A percentile compares a stretch with the other conserved stretches of the same genome.
Evolutionary conservation across 2,329 filamentous ascomycete species (phyloP).

Genomic region (Aspergillus caelatus): DNA sequence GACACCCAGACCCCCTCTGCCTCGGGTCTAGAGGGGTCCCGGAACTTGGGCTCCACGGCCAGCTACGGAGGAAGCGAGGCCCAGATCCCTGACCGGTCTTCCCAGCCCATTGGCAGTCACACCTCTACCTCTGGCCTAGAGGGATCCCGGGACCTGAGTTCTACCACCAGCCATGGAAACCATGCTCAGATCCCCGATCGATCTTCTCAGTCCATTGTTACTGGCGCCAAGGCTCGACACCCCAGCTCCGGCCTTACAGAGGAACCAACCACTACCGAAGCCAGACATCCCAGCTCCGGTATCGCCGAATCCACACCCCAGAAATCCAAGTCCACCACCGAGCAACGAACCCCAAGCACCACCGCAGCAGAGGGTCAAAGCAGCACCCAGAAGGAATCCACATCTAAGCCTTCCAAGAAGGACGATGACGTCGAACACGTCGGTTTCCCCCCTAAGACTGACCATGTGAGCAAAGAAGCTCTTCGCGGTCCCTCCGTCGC

Average conservation of each 20-base stretch:
- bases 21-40: neutral
- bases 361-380: neutral
- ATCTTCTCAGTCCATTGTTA: neutral
- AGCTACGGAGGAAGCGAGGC: neutral
- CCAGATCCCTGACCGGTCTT: neutral
- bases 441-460: slow-evolving; percentile 5
- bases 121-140: neutral
- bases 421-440: neutral
- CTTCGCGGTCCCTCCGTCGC: slow-evolving; percentile 32
- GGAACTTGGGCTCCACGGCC: neutral
- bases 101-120: neutral
- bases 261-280: neutral
- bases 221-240: neutral
- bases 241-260: neutral
- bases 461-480: slow-evolving; percentile 32
- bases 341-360: neutral
- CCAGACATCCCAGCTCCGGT: neutral
- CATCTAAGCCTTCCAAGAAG: neutral
- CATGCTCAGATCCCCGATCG: neutral
- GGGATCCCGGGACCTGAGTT: neutral
- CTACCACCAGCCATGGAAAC: neutral
- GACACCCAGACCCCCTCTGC: neutral
- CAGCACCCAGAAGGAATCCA: neutral
- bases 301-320: neutral
- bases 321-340: neutral